phyloP scores from a whole-genome alignment of 1,284 basidiomycete species.

The Coniferiporia weirii region DNA sequence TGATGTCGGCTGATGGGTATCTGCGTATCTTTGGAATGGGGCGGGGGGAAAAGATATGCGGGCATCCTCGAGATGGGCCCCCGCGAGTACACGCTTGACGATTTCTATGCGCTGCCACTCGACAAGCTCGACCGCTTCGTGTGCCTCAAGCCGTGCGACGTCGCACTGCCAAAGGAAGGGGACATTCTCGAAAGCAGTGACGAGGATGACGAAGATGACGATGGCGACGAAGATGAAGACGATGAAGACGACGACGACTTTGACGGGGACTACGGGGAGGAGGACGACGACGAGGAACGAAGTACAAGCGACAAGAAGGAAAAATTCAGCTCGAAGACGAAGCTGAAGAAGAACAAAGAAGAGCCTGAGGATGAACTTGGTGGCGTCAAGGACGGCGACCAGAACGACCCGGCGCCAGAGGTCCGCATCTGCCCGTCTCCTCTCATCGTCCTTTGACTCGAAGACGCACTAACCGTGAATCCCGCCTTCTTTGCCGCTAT shows the following conservation, averaged over 20 bases:
- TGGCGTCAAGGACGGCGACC: conserved; percentile 19
- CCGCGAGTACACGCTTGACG: conserved; percentile 81
- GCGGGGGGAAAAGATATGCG: conserved; percentile 56
- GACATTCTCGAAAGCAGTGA: conserved; percentile 51
- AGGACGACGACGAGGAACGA: conserved; percentile 28
- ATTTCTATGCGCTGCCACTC: conserved; percentile 72
- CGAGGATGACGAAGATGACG: conserved; percentile 49
- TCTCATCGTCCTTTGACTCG: neutral
- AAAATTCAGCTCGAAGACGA: neutral
- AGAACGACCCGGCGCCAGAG: conserved; percentile 15
- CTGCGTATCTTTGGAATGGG: neutral
- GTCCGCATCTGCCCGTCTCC: neutral
- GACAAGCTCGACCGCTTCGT: conserved; percentile 77
- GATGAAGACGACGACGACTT: conserved; percentile 38
- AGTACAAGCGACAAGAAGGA: conserved; percentile 13
- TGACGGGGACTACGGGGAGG: conserved; percentile 29
- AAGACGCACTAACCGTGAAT: neutral
- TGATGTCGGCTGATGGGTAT: too few species aligned
- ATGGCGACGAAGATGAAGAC: conserved; percentile 42
- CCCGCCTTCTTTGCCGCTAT: neutral
- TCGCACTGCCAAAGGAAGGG: conserved; percentile 58
- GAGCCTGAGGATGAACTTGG: conserved; percentile 7
- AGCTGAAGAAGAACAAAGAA: conserved; percentile 20
- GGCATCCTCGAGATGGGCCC: conserved; percentile 81
- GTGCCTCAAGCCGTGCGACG: conserved; percentile 63